Percentiles rank a stretch among this genome's conserved stretches.
phyloP scores from a whole-genome alignment of 108 stramenopile genomes.

The Nitzschia putrida region DNA sequence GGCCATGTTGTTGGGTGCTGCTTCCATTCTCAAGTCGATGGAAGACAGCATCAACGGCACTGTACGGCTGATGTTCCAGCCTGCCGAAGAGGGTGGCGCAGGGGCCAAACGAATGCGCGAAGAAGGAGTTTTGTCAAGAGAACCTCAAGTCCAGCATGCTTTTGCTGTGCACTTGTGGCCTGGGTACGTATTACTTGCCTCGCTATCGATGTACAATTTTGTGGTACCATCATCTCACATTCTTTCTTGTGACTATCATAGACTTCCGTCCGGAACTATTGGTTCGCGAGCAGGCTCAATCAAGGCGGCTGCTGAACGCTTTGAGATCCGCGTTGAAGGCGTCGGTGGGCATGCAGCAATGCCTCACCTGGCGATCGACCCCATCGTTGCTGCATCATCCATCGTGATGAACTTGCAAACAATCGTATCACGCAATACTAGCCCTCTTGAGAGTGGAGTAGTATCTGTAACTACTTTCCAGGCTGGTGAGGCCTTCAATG shows the following conservation, averaged over 20 bases:
- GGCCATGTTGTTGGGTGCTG: constrained; percentile 87
- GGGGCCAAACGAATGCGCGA: constrained; percentile 88
- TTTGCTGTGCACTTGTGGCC: constrained; percentile 89
- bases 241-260: not conserved
- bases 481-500: constrained; percentile 78
- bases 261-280: constrained; percentile 65
- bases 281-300: constrained; percentile 80
- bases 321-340: constrained; percentile 77
- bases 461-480: constrained; percentile 65
- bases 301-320: constrained; percentile 80
- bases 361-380: constrained; percentile 84
- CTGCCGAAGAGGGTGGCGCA: constrained; percentile 92
- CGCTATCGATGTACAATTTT: not conserved
- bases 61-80: constrained; percentile 64
- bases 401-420: constrained; percentile 87
- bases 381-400: constrained; percentile 80
- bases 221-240: constrained; percentile 2
- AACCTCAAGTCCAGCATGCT: constrained; percentile 65
- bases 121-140: constrained; percentile 70
- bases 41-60: constrained; percentile 62
- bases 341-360: constrained; percentile 94
- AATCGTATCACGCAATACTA: constrained; percentile 66
- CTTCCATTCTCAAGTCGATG: constrained; percentile 60
- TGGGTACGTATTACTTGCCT: constrained; percentile 16
- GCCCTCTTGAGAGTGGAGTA: constrained; percentile 82